These are phyloP conservation scores for Nicotiana undulata DNA, from an alignment of 257 asterid genomes.

Conservation along the genomic window DNA sequence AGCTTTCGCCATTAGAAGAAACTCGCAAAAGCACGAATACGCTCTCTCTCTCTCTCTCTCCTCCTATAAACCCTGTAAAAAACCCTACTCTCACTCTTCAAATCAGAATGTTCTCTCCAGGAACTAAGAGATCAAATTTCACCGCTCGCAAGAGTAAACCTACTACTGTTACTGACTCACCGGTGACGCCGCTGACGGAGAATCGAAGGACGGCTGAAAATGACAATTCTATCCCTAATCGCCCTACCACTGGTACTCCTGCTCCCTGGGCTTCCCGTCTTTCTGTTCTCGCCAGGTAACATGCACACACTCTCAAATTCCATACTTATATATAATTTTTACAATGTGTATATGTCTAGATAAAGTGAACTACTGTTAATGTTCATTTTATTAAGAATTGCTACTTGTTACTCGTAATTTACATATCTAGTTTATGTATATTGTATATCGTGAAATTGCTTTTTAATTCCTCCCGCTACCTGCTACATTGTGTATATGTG, in stretches of 20 bases:
- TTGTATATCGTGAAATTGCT: too few species aligned
- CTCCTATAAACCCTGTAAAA: conserved; percentile 20
- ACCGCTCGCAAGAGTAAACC: conserved; percentile 40
- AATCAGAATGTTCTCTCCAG: conserved; percentile 72
- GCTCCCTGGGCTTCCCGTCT: conserved; percentile 97
- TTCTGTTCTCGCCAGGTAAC: conserved; percentile 72
- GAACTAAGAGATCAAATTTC: conserved; percentile 43
- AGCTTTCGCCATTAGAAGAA: not conserved
- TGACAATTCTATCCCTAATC: conserved; percentile 49
- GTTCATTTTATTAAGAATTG: not conserved
- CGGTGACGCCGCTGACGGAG: conserved; percentile 49
- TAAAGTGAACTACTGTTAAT: not conserved
- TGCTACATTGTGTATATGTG: too few species aligned
- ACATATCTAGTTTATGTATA: too few species aligned
- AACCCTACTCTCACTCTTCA: conserved; percentile 7
- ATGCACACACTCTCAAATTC: not conserved
- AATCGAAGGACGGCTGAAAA: conserved; percentile 32
- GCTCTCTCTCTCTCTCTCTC: not conserved
- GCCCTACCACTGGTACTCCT: conserved; percentile 86
- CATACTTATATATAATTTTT: not conserved
- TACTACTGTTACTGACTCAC: conserved; percentile 17
- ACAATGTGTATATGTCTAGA: not conserved
- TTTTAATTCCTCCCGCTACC: too few species aligned
- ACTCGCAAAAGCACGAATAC: not conserved
- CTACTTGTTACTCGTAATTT: not conserved